Base-by-base conservation (phyloP, 305 asterid species). In the Fraxinus albicans region DNA sequence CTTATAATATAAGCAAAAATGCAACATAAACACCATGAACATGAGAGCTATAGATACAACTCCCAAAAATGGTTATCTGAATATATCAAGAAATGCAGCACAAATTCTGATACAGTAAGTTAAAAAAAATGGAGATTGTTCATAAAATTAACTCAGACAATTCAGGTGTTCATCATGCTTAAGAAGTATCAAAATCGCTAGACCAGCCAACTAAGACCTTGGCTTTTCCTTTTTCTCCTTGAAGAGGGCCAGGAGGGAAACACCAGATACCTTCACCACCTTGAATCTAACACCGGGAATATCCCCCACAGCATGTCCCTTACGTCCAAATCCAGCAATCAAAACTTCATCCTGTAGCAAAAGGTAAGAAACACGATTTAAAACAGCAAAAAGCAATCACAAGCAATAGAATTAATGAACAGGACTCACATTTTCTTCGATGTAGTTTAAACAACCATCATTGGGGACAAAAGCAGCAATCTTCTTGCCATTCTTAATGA, bases 191-290 rank as follows among this genome's bases (percentile, higher is more conserved):
- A 35, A 23, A 74, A 36, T 21, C 4, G 47, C 25, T 12, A 69
- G 55, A 58, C 73, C 73, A 67, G 73, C 35, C 13, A 70, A 58
- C 82, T 79, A 94, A 88, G 98, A 92, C 80, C 97, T 85, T 42
- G 98, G 98, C 88, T 94, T 94, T 85, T 93, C 97, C 87, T 94
- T 93, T 87, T 94, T 93, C 92, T 93, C 98, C 90, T 93, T 94
- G 87, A 94, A 94, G 25, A 92, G 94, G 47, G 98, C 98, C 8
- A 94, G 85, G 77, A 94, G 98, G 33, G 97, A 94, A 23, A 91
- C 98, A 55, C 98, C 97, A 19, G 97, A 94, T 21, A 94, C 97
- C 89, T 93, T 94, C 87, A 91, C 98, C 75, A 94, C 96, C 90
- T 94, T 93, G 77, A 94, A 93, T 81, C 97, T 83, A 77, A 94